Evolutionary conservation across 2,329 filamentous ascomycete genomes (phyloP).

Genomic region (Tolypocladium amazonense): DNA sequence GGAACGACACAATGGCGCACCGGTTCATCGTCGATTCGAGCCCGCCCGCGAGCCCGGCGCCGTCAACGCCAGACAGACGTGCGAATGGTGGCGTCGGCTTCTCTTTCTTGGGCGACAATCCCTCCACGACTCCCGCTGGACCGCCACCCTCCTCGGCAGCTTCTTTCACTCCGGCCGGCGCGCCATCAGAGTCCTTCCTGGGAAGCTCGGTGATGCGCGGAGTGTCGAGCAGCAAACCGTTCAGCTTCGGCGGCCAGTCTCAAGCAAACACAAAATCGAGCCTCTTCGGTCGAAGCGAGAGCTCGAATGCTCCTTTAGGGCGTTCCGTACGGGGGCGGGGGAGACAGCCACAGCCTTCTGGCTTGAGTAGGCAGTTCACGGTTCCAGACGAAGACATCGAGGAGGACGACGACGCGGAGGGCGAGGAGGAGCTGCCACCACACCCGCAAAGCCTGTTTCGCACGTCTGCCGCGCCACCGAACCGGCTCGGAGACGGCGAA

Average conservation of each 20-base stretch:
- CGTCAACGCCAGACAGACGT: slow-evolving; percentile 38
- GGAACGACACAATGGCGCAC: slow-evolving; percentile 23
- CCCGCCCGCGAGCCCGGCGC: slow-evolving; percentile 30
- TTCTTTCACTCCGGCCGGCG: slow-evolving; percentile 46
- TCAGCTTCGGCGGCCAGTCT: slow-evolving; percentile 25
- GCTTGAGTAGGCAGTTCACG: slow-evolving; percentile 33
- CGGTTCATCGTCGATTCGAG: slow-evolving; percentile 33
- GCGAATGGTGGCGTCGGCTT: slow-evolving; percentile 20
- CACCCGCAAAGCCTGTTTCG: slow-evolving; percentile 22
- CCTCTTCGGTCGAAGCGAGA: slow-evolving; percentile 25
- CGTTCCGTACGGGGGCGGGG: slow-evolving; percentile 32
- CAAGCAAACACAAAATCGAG: slow-evolving; percentile 19
- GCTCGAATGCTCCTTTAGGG: slow-evolving; percentile 32
- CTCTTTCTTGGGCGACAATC: slow-evolving; percentile 31
- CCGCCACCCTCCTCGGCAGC: slow-evolving; percentile 41
- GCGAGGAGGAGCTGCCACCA: slow-evolving; percentile 22
- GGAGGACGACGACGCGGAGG: slow-evolving; percentile 20
- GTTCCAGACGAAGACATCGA: slow-evolving; percentile 21
- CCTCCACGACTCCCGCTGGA: slow-evolving; percentile 43
- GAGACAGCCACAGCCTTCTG: slow-evolving; percentile 39
- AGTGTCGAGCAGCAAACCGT: slow-evolving; percentile 26
- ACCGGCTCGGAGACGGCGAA: slow-evolving; percentile 8
- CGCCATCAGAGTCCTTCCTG: slow-evolving; percentile 42
- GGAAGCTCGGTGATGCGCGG: slow-evolving; percentile 42
- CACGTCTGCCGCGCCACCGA: slow-evolving; percentile 9